Evolutionary conservation across 495 filamentous ascomycete species (phyloP).

Genomic region (Aspergillus sclerotiicarbonarius): DNA sequence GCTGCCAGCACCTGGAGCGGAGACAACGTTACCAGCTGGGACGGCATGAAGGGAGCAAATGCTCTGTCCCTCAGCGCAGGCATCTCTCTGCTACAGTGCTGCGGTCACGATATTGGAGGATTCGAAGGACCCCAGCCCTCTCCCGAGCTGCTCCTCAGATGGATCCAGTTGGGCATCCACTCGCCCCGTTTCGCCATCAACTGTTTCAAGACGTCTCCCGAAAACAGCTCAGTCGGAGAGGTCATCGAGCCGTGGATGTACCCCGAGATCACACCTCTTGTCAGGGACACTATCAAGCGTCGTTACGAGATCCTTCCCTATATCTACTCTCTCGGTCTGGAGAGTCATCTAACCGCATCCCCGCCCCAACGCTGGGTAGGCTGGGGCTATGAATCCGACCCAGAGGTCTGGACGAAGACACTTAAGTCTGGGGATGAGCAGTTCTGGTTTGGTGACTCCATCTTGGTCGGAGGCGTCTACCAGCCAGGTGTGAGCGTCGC

Average conservation of each 20-base stretch:
- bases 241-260: constrained; percentile 77
- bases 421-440: constrained; percentile 60
- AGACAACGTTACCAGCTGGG: constrained; percentile 65
- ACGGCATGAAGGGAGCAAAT: constrained; percentile 65
- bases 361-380: constrained; percentile 67
- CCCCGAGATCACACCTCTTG: constrained; percentile 55
- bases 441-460: constrained; percentile 68
- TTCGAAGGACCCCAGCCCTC: constrained; percentile 67
- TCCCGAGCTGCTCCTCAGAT: constrained; percentile 66
- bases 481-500: constrained; percentile 51
- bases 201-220: constrained; percentile 66
- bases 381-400: constrained; percentile 64
- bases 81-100: constrained; percentile 62
- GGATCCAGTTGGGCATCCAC: constrained; percentile 68
- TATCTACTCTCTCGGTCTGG: constrained; percentile 60
- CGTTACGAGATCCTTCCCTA: constrained; percentile 70
- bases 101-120: constrained; percentile 69
- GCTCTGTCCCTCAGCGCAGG: constrained; percentile 64
- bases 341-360: constrained; percentile 54
- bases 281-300: constrained; percentile 62
- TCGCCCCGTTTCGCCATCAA: constrained; percentile 71
- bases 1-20: constrained; percentile 66
- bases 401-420: constrained; percentile 57
- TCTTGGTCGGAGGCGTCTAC: constrained; percentile 65
- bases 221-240: constrained; percentile 60